Evolutionary conservation across 176 grass and related monocot species (phyloP).

Genomic region (Phoenix dactylifera): DNA sequence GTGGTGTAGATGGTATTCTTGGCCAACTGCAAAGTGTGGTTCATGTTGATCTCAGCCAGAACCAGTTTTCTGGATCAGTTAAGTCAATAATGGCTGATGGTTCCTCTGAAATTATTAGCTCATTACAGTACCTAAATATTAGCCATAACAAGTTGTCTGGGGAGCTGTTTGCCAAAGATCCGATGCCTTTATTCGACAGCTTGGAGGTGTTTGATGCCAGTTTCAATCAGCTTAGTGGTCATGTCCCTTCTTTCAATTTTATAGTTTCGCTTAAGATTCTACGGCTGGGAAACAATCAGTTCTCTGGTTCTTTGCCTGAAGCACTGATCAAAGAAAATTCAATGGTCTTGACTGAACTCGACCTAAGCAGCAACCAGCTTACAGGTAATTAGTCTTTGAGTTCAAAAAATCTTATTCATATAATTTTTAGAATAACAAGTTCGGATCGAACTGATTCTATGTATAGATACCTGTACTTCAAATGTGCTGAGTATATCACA

Average conservation of each 20-base stretch:
- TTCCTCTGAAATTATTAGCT: too few species aligned
- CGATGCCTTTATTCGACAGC: conserved; percentile 55
- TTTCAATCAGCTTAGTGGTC: conserved; percentile 59
- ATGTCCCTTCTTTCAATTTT: conserved; percentile 76
- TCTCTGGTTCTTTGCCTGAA: conserved; percentile 75
- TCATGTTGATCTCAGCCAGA: conserved; percentile 49
- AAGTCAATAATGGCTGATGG: too few species aligned
- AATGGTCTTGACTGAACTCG: conserved; percentile 74
- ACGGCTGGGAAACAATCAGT: conserved; percentile 53
- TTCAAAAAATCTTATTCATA: too few species aligned
- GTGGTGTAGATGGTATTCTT: conserved; percentile 53
- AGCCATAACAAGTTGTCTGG: conserved; percentile 30
- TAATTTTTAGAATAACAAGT: too few species aligned
- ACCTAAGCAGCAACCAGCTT: conserved; percentile 84
- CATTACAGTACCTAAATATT: too few species aligned
- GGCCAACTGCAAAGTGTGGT: conserved; percentile 41
- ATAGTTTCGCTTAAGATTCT: conserved; percentile 75
- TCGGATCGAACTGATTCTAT: too few species aligned
- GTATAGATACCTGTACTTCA: too few species aligned
- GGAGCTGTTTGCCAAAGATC: conserved; percentile 56
- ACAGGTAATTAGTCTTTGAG: conserved; percentile 38
- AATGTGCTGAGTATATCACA: too few species aligned
- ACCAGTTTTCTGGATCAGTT: too few species aligned
- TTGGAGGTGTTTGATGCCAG: conserved; percentile 91
- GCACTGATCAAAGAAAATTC: conserved; percentile 70